A percentile compares a stretch with the other conserved stretches of the same genome.
These are phyloP conservation scores for Tulasnella sp. DNA, from an alignment of 768 basidiomycete genomes.

Conservation along the genomic window DNA sequence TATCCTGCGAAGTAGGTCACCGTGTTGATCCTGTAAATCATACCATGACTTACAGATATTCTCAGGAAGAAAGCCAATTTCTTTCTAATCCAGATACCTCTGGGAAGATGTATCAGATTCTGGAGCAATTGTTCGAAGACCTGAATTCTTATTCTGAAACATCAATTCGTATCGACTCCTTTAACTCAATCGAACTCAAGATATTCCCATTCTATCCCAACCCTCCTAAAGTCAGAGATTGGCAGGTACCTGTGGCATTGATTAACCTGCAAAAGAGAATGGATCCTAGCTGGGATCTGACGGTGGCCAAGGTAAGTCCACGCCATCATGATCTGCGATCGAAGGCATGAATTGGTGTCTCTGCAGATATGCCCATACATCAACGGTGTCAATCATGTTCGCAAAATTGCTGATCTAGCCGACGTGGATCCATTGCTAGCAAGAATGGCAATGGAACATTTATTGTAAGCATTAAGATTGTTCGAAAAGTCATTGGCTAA, in stretches of 20 bases:
- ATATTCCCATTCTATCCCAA: constrained; percentile 96
- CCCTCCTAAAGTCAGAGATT: constrained; percentile 76
- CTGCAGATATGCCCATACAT: constrained; percentile 65
- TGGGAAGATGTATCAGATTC: constrained; percentile 56
- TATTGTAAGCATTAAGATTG: constrained; percentile 49
- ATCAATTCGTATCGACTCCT: constrained; percentile 73
- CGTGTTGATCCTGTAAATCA: not conserved
- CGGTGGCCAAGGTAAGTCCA: constrained; percentile 60
- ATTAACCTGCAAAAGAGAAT: constrained; percentile 68
- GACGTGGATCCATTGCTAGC: constrained; percentile 76
- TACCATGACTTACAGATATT: not conserved
- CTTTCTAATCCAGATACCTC: constrained; percentile 62
- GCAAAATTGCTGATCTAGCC: constrained; percentile 80
- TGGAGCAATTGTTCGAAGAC: constrained; percentile 95
- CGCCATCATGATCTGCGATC: not conserved
- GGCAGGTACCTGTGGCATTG: constrained; percentile 88
- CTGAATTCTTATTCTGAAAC: constrained; percentile 96
- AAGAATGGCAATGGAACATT: constrained; percentile 77
- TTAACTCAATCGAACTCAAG: constrained; percentile 90
- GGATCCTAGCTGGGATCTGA: constrained; percentile 93
- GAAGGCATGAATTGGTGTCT: constrained; percentile 3
- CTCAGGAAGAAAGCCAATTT: constrained; percentile 76
- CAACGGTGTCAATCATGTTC: constrained; percentile 84
- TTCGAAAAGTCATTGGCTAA: not conserved
- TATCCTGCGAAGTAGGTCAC: constrained; percentile 67